These are phyloP conservation scores for Colletotrichum euphorbiae DNA, from an alignment of 2,329 filamentous ascomycete species.

Conservation along the genomic window DNA sequence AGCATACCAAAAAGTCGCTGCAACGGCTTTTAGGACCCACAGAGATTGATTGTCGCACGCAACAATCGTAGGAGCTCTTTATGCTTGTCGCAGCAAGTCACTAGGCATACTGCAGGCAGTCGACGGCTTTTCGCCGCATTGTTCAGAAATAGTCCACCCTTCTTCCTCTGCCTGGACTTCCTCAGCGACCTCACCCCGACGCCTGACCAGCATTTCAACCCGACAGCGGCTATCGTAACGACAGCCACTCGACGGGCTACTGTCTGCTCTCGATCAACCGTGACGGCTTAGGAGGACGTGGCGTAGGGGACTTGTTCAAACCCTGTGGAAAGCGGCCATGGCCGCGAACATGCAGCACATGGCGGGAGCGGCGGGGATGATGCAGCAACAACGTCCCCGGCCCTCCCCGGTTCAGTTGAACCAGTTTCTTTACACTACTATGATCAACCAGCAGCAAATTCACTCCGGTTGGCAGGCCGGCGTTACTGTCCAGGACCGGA, in stretches of 20 bases:
- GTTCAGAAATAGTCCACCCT: slow-evolving; percentile 25
- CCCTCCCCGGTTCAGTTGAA: slow-evolving; percentile 49
- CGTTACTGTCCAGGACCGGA: slow-evolving; percentile 53
- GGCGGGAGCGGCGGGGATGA: slow-evolving; percentile 59
- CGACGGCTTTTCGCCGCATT: slow-evolving; percentile 42
- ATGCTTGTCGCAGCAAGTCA: slow-evolving; percentile 48
- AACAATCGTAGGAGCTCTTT: slow-evolving; percentile 41
- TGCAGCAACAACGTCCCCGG: slow-evolving; percentile 55
- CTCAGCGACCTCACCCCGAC: not conserved
- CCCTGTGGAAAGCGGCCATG: slow-evolving; percentile 60
- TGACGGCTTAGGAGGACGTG: slow-evolving; percentile 4
- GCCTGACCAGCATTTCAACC: not conserved
- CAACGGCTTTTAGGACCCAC: not conserved
- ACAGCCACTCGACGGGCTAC: slow-evolving; percentile 20
- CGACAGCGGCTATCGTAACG: slow-evolving; percentile 16
- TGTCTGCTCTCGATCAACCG: slow-evolving; percentile 27
- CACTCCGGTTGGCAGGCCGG: slow-evolving; percentile 55
- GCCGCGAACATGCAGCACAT: slow-evolving; percentile 71
- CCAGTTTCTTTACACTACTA: slow-evolving; percentile 54
- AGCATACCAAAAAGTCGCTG: not conserved
- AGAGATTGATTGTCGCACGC: slow-evolving; percentile 18
- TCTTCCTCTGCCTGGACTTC: slow-evolving; percentile 3
- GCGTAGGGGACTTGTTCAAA: slow-evolving; percentile 34
- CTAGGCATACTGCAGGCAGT: slow-evolving; percentile 48
- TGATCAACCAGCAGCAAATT: slow-evolving; percentile 49